phyloP scores from a whole-genome alignment of 2,329 filamentous ascomycete genomes.

The Trichoderma oligosporum region DNA sequence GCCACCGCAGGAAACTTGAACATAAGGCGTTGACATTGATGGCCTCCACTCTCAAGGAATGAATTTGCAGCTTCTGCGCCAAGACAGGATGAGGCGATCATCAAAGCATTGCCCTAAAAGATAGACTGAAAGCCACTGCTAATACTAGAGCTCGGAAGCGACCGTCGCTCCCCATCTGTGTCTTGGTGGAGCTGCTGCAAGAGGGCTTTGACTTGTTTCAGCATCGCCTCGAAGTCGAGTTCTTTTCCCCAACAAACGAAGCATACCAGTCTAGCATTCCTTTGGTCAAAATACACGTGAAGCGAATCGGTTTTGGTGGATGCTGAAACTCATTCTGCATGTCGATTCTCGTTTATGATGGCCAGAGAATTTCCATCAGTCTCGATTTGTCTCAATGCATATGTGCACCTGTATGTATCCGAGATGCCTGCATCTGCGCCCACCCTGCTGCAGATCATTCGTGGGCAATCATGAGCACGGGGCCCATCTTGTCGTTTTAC shows the following conservation, averaged over 20 bases:
- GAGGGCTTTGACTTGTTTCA: not conserved
- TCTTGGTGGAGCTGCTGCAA: constrained; percentile 2
- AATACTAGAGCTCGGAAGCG: constrained; percentile 12
- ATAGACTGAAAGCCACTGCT: constrained; percentile 4
- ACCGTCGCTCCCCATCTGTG: constrained; percentile 2
- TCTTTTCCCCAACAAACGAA: not conserved
- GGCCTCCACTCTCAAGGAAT: not conserved
- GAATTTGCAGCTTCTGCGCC: not conserved
- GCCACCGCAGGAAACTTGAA: not conserved
- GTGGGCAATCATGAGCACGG: constrained; percentile 15
- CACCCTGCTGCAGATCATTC: constrained; percentile 19
- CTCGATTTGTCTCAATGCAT: constrained; percentile 8
- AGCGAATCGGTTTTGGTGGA: not conserved
- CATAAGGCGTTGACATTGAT: constrained; percentile 1
- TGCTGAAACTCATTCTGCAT: not conserved
- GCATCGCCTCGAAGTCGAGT: not conserved
- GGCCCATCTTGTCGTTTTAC: constrained; percentile 7
- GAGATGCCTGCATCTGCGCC: constrained; percentile 13
- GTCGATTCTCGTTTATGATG: not conserved
- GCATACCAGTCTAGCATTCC: constrained; percentile 8
- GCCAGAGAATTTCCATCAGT: not conserved
- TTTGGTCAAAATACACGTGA: not conserved
- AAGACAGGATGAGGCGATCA: constrained; percentile 9
- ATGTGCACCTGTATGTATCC: not conserved
- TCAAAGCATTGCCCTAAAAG: not conserved